phyloP scores from a whole-genome alignment of 2,329 filamentous ascomycete genomes.

The Aspergillus quadrilineatus region DNA sequence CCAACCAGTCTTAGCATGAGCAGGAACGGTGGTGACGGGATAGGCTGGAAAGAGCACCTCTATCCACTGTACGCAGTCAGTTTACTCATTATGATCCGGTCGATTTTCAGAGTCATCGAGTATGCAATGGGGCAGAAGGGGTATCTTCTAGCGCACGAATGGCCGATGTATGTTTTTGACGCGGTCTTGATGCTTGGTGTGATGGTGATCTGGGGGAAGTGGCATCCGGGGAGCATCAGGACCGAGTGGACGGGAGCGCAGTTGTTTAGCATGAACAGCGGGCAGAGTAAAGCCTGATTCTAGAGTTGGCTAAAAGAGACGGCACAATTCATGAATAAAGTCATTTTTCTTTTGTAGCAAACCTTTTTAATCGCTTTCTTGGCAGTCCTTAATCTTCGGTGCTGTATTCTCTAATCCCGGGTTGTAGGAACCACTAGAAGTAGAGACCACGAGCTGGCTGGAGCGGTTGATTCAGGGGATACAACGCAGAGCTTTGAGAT shows the following conservation, averaged over 20 bases:
- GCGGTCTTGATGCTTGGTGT: constrained; percentile 37
- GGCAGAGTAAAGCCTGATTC: not conserved
- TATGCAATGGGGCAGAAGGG: constrained; percentile 45
- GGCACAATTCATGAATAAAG: no score
- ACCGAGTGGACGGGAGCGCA: not conserved
- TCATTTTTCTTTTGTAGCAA: no score
- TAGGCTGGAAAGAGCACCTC: constrained; percentile 18
- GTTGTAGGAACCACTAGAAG: no score
- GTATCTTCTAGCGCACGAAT: constrained; percentile 44
- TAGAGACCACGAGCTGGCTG: no score
- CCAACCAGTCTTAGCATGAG: constrained; percentile 10
- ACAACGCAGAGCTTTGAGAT: no score
- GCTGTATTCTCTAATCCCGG: no score
- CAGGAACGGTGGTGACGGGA: not conserved
- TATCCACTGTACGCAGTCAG: constrained; percentile 25
- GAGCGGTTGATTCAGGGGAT: no score
- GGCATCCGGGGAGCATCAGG: constrained; percentile 9
- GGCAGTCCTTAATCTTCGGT: no score
- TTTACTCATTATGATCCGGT: constrained; percentile 44
- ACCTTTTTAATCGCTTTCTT: no score
- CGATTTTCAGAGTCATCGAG: constrained; percentile 51
- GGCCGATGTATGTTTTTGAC: constrained; percentile 49
- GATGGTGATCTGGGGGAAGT: constrained; percentile 13
- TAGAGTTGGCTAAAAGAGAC: no score
- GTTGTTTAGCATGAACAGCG: constrained; percentile 1